Evolutionary conservation across 495 filamentous ascomycete genomes (phyloP), one percentile per base, ranked within the genome.

Genomic region (Umbilicaria muhlenbergii): DNA sequence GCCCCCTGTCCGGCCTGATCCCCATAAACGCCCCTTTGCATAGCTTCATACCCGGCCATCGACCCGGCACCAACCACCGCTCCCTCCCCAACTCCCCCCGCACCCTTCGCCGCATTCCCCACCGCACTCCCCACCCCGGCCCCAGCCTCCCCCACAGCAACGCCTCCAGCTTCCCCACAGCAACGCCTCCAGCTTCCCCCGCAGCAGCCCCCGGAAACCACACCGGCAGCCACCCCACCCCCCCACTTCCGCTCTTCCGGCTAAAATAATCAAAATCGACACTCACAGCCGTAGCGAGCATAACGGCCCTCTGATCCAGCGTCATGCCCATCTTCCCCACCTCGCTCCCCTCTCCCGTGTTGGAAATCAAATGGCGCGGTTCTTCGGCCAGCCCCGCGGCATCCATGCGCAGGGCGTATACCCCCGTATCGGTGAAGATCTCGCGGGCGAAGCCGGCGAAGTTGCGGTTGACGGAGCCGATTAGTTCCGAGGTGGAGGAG

Each of bases 261-360:
- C 75, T 80, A 58, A 83, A 83, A 52, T 82, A 83, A 54, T 83
- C 79, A 45, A 81, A 83, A 55, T 83, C 79, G 40, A 83, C 63
- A 38, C 70, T 79, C 14, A 82, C 77, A 14, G 79, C 79, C 2
- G 77, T 80, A 14, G 79, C 79, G 28, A 83, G 64, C 78, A 82
- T 81, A 18, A 82, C 70, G 1, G 79, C 78, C 33, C 79, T 69
- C 59, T 82, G 77, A 50, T 82, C 79, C 6, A 83, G 66, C 15
- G 76, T 79, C 77, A 83, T 78, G 1, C 70, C 76, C 18, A 53
- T 39, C 1, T 41, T 12, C 5, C 13, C 38, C 31, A 49, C 44
- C 46, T 48, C 21, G 11, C 36, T 38, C 18, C 39, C 44, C 31
- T 51, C 49, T 4, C 51, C 45, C 12, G 58, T 55, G 14, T 64